A percentile compares a stretch with the other conserved stretches of the same genome.
These are phyloP conservation scores for Boletus patriciae DNA, from an alignment of 768 basidiomycete genomes.

Conservation along the genomic window DNA sequence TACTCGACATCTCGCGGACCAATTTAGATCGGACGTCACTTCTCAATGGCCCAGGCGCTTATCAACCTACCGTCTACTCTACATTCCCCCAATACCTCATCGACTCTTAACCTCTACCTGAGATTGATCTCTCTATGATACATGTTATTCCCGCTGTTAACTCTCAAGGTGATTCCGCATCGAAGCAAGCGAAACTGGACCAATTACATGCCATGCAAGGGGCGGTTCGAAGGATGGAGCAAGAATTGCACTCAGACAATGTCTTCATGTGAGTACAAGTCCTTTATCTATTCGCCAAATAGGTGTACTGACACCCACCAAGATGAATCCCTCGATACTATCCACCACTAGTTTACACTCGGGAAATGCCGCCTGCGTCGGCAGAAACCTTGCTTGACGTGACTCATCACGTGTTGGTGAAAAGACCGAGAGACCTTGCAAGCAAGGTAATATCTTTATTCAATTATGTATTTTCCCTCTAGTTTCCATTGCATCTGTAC, in stretches of 20 bases:
- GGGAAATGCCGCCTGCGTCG: too few species aligned
- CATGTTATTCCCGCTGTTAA: not conserved
- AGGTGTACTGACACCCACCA: not conserved
- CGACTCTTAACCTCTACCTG: conserved; percentile 10
- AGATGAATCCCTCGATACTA: conserved; percentile 5
- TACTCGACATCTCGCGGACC: conserved; percentile 2
- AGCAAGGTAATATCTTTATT: conserved; percentile 31
- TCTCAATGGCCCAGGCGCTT: not conserved
- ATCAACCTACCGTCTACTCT: not conserved
- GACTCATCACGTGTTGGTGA: too few species aligned
- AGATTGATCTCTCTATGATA: conserved; percentile 28
- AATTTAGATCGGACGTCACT: conserved; percentile 19
- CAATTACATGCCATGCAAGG: conserved; percentile 35
- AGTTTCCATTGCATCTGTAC: not conserved
- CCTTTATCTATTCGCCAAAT: too few species aligned
- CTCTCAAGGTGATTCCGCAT: not conserved
- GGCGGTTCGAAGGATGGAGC: conserved; percentile 34
- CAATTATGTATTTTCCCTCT: conserved; percentile 10
- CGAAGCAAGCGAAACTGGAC: conserved; percentile 18
- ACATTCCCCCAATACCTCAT: conserved; percentile 3
- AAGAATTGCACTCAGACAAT: conserved; percentile 31
- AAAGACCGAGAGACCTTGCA: too few species aligned
- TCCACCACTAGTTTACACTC: not conserved
- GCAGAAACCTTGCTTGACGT: too few species aligned
- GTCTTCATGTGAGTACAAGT: conserved; percentile 10